Base-by-base conservation (phyloP, 306 rosid species). In the Delonix regia region DNA sequence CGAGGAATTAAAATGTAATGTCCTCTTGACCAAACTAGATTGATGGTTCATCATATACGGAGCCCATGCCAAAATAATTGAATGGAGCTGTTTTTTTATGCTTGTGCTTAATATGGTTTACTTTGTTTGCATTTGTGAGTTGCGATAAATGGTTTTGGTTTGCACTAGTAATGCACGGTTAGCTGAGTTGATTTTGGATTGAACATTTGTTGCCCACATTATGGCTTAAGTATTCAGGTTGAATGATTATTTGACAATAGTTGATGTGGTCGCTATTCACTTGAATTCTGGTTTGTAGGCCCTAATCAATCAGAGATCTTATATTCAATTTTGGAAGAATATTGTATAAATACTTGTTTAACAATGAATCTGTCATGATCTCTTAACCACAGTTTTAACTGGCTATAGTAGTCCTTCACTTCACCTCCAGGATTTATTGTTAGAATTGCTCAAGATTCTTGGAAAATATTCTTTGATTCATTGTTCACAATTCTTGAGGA, bases 81-180 rank as follows among this genome's bases (percentile, higher is more conserved):
- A 69, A 27, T 56, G 24, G 55, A 69, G 57, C 53, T 4, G 60
- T 42, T 66, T 33, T 63, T 21, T 14, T 1, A 83, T 73, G 53
- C 41, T 61, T 83, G 59, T 61, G 22, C 55, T 68, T 63, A 3
- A 21, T 22, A 51, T 42, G 12, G 73, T 77, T 55, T 73, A 22
- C 22, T 80, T 73, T 77, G 22, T 67, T 78, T 73, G 28, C 69
- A 51, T 77, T 45, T 74, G 71, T 74, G 14, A 30, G 70, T n/a
- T 9, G 30, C 30, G 41, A 67, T 61, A 62, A 61, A 6, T 61
- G 72, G 14, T 34, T 66, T 51, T 61, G 38, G 7, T 68, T 9
- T 74, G 11, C 41, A 30, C 25, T 24, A 18, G 24, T 41, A 55
- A 28, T 60, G 33, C 61, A 33, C 39, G 49, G 42, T 27, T 64